Percentiles rank a stretch among this genome's conserved stretches.
Conservation (phyloP, 495 filamentous ascomycete genomes). For the Podospora australis region DNA sequence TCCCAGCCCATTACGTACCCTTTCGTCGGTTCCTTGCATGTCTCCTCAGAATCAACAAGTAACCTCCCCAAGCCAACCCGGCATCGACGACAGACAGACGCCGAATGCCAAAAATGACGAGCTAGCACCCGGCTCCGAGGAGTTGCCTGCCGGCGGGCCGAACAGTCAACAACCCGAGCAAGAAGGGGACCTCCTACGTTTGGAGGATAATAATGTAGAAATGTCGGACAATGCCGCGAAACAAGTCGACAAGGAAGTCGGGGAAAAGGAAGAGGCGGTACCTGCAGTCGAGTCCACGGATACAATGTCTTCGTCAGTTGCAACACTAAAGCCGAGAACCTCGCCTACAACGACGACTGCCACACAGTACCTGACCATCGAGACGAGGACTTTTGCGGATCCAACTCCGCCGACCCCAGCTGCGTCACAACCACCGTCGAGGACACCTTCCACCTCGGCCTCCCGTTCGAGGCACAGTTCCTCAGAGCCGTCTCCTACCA, state of each 20-base stretch:
- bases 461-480: slow-evolving; percentile 27
- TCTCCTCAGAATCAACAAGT: slow-evolving; percentile 24
- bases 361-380: slow-evolving; percentile 37
- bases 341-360: slow-evolving; percentile 22
- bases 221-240: neutral
- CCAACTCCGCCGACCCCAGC: slow-evolving; percentile 56
- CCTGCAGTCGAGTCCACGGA: slow-evolving; percentile 29
- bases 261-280: slow-evolving; percentile 3
- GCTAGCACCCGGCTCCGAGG: slow-evolving; percentile 7
- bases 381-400: slow-evolving; percentile 50
- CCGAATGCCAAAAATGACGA: slow-evolving; percentile 4
- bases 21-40: slow-evolving; percentile 28
- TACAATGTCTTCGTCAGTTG: slow-evolving; percentile 46
- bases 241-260: neutral
- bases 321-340: slow-evolving; percentile 44
- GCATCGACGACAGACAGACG: slow-evolving; percentile 13
- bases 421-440: slow-evolving; percentile 41
- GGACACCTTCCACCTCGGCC: slow-evolving; percentile 40
- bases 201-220: slow-evolving; percentile 1
- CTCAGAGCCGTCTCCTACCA: slow-evolving; percentile 47
- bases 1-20: neutral
- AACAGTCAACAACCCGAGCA: neutral
- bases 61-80: slow-evolving; percentile 17
- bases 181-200: slow-evolving; percentile 15
- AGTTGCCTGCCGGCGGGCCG: neutral